Conservation (phyloP, 805 yeast genomes). For the Wickerhamomyces xylosicus region DNA sequence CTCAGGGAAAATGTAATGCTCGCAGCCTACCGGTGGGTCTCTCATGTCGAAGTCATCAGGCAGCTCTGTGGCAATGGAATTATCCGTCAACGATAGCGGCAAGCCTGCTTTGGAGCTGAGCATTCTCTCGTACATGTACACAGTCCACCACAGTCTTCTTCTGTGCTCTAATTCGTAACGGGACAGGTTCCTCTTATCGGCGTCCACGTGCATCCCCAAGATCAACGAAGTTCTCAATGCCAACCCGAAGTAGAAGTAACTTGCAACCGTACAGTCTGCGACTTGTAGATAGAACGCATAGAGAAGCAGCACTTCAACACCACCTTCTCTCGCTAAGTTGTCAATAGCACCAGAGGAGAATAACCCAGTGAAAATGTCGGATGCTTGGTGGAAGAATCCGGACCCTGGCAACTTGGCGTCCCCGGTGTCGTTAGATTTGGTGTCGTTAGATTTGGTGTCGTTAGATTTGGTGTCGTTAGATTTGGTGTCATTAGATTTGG, state of each 20-base stretch:
- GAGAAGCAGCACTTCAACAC: constrained; percentile 62
- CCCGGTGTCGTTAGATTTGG: constrained; percentile 12
- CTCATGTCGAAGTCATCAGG: constrained; percentile 66
- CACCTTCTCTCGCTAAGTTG: constrained; percentile 69
- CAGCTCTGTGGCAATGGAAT: constrained; percentile 67
- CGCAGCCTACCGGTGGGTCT: constrained; percentile 48
- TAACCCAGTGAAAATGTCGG: constrained; percentile 67
- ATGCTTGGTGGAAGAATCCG: constrained; percentile 68
- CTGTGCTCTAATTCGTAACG: constrained; percentile 73
- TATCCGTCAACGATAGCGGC: constrained; percentile 71
- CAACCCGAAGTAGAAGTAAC: constrained; percentile 70
- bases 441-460: too few relatives aligned
- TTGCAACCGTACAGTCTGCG: constrained; percentile 75
- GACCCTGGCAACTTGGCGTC: constrained; percentile 61
- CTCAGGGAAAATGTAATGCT: constrained; percentile 64
- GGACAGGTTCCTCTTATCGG: constrained; percentile 56
- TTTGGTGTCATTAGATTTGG: too few relatives aligned
- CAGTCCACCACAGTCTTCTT: constrained; percentile 80
- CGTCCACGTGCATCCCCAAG: constrained; percentile 75
- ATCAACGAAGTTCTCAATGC: constrained; percentile 65
- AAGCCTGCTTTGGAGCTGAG: constrained; percentile 73
- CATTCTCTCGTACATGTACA: constrained; percentile 78
- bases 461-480: too few relatives aligned
- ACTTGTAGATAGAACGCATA: constrained; percentile 77
- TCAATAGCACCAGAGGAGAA: constrained; percentile 77